These are phyloP conservation scores for Arxiozyma slooffiae DNA, from an alignment of 1,139 yeast species.

Conservation along the genomic window DNA sequence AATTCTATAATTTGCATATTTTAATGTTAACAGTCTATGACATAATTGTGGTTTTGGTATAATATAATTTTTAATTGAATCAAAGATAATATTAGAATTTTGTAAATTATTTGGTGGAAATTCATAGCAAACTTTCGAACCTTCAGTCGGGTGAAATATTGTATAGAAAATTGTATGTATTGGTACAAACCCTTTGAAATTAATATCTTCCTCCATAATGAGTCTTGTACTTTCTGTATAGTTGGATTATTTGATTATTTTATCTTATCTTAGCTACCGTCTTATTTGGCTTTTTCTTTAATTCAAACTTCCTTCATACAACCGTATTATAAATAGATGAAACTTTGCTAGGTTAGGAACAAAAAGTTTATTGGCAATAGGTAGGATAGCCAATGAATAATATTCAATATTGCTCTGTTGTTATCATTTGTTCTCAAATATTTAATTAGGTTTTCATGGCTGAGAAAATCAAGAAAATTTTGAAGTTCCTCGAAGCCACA, in stretches of 20 bases:
- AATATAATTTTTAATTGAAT: constrained; percentile 75
- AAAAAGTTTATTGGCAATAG: background rate
- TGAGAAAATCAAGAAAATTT: background rate
- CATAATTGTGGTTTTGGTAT: constrained; percentile 91
- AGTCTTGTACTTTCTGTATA: background rate
- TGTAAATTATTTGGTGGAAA: constrained; percentile 57
- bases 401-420: background rate
- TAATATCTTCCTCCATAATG: background rate
- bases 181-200: constrained; percentile 38
- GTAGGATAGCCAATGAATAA: background rate
- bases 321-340: background rate
- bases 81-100: constrained; percentile 61
- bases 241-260: background rate
- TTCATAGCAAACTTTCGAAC: constrained; percentile 87
- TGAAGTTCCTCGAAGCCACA: background rate
- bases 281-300: too few relatives aligned
- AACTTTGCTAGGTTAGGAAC: background rate
- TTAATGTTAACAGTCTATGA: constrained; percentile 66
- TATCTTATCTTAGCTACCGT: background rate
- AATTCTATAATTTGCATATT: constrained; percentile 59
- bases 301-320: too few relatives aligned
- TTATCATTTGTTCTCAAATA: background rate
- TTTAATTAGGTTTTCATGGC: background rate
- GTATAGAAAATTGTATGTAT: constrained; percentile 82
- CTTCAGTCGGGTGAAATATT: constrained; percentile 90